Evolutionary conservation across 495 filamentous ascomycete species (phyloP), one percentile per base, ranked within the genome.

Genomic region (Lichenothelia convexa): DNA sequence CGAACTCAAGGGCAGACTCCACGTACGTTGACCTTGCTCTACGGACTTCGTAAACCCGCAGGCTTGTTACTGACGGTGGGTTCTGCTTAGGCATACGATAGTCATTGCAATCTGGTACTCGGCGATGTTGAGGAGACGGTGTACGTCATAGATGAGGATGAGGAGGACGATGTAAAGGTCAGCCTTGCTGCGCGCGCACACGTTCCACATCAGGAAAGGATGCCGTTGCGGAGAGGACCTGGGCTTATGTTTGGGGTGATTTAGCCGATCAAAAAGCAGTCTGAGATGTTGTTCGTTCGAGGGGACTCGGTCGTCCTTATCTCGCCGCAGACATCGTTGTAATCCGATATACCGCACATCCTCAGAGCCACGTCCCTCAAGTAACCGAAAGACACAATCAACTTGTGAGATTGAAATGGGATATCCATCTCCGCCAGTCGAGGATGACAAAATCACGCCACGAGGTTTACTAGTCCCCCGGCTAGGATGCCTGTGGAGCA

Each of bases 41-140:
- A 3, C 1, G 13, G 17, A n/a, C n/a, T n/a, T n/a, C n/a, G n/a
- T n/a, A n/a, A n/a, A n/a, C n/a, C n/a, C n/a, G n/a, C n/a, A n/a
- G n/a, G n/a, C n/a, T n/a, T n/a, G n/a, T n/a, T n/a, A n/a, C n/a
- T n/a, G 9, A 17, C 1, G 16, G 15, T 5, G 30, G 9, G 29
- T 32, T 37, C 20, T 17, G 29, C 20, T 7, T 47, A 99, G 91
- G 89, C 87, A 21, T 99, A 94, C 55, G 89, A 99, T 54, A 89
- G 80, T 48, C 89, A 99, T 55, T 95, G 89, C 71, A 99, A 99
- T 51, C 60, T 95, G n/a, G 82, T 99, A 3, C 66, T 99, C 2
- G 89, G 91, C 3, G 91, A 99, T 32, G 89, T 93, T 6, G 83
- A 94, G 53, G 89, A 99, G 64, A 95, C 85, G 5, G 78, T 99